phyloP scores from a whole-genome alignment of 2,329 filamentous ascomycete genomes.

The Leptographium galeiforme region DNA sequence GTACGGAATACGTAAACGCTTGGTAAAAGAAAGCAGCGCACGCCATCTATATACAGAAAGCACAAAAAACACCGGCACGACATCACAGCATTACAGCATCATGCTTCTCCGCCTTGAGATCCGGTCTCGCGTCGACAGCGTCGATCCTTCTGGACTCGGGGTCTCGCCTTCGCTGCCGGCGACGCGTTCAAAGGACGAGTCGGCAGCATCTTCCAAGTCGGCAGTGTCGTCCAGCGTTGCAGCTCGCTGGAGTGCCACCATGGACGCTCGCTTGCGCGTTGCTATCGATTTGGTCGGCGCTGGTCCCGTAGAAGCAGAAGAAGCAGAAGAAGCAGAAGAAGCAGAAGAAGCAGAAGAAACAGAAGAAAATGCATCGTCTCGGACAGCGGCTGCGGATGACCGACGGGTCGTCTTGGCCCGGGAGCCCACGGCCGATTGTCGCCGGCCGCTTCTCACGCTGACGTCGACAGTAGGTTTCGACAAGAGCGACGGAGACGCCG shows the following conservation, averaged over 20 bases:
- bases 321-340: too few species aligned
- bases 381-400: background rate
- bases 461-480: constrained; percentile 6
- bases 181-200: constrained; percentile 14
- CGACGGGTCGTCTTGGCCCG: constrained; percentile 4
- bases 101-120: constrained; percentile 40
- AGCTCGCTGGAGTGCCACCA: constrained; percentile 23
- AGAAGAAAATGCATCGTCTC: background rate
- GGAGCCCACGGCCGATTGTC: background rate
- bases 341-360: too few species aligned
- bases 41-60: background rate
- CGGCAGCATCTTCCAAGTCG: constrained; percentile 20
- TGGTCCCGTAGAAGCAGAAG: too few species aligned
- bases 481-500: constrained; percentile 19
- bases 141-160: constrained; percentile 10
- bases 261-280: constrained; percentile 28
- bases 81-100: constrained; percentile 40
- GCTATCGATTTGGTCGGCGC: constrained; percentile 11
- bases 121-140: constrained; percentile 16
- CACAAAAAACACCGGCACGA: background rate
- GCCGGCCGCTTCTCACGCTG: background rate
- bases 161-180: constrained; percentile 6
- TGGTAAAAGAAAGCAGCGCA: background rate
- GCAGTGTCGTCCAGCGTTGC: constrained; percentile 16
- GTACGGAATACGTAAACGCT: constrained; percentile 6